phyloP scores from a whole-genome alignment of 345 rosid genomes.

The Lumnitzera racemosa region DNA sequence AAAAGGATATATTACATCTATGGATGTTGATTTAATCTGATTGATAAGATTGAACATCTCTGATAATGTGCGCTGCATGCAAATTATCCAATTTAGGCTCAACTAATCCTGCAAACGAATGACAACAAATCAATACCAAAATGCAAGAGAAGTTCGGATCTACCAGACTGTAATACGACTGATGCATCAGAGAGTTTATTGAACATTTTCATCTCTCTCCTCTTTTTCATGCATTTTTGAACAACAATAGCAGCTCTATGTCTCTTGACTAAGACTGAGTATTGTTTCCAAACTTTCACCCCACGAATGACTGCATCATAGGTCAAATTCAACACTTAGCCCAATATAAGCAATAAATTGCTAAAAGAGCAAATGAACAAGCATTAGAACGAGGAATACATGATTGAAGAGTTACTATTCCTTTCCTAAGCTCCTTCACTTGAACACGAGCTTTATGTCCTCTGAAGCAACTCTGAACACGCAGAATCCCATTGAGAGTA shows the following conservation, averaged over 20 bases:
- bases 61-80: too few species aligned
- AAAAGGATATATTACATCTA: too few species aligned
- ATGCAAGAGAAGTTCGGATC: not conserved
- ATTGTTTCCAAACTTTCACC: constrained; percentile 66
- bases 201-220: constrained; percentile 31
- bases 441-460: constrained; percentile 74
- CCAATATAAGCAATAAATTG: not conserved
- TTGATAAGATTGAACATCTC: too few species aligned
- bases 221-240: constrained; percentile 64
- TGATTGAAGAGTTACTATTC: constrained; percentile 68
- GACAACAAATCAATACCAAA: too few species aligned
- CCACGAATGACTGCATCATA: constrained; percentile 66
- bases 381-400: constrained; percentile 33
- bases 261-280: constrained; percentile 45
- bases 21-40: too few species aligned
- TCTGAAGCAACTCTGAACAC: constrained; percentile 93
- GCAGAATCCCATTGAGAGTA: constrained; percentile 91
- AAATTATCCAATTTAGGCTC: too few species aligned
- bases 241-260: constrained; percentile 80
- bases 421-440: constrained; percentile 57
- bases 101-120: too few species aligned
- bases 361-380: not conserved
- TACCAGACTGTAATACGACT: constrained; percentile 75
- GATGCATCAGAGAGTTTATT: constrained; percentile 47
- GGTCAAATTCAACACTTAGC: constrained; percentile 5